These are phyloP conservation scores for Fusarium sp. DNA, from an alignment of 2,329 filamentous ascomycete species.

Conservation along the genomic window DNA sequence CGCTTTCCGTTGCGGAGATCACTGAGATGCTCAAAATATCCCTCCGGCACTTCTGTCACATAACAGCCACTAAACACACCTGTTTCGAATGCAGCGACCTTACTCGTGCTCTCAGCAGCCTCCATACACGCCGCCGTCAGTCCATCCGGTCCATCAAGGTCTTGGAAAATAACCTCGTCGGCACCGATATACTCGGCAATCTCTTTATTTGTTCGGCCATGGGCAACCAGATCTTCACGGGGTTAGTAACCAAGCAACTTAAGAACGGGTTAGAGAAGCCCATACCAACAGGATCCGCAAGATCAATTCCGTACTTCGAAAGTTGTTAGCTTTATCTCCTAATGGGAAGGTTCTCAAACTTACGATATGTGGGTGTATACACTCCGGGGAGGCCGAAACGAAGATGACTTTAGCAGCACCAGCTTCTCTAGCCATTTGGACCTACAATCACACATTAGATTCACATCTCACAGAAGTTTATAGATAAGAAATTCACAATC, in stretches of 20 bases:
- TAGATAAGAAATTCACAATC: conserved; percentile 65
- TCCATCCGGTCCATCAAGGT: conserved; percentile 67
- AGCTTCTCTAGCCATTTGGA: conserved; percentile 82
- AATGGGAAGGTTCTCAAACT: conserved; percentile 46
- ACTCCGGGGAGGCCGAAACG: conserved; percentile 82
- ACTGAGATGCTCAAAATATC: conserved; percentile 86
- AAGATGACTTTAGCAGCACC: conserved; percentile 87
- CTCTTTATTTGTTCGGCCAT: conserved; percentile 53
- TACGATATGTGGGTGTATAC: conserved; percentile 89
- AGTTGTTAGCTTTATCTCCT: conserved; percentile 1
- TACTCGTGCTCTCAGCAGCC: conserved; percentile 67
- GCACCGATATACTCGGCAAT: conserved; percentile 56
- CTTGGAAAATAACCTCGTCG: conserved; percentile 67
- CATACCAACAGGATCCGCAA: conserved; percentile 54
- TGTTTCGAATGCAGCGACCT: conserved; percentile 79
- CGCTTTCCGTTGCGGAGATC: conserved; percentile 73
- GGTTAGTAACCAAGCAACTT: neutral
- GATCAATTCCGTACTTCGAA: conserved; percentile 58
- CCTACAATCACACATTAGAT: conserved; percentile 28
- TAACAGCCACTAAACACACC: conserved; percentile 94
- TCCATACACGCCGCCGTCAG: conserved; percentile 83
- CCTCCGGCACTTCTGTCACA: conserved; percentile 79
- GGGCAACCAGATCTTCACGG: conserved; percentile 54
- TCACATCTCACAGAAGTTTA: conserved; percentile 24
- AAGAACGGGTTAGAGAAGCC: neutral